Conservation (phyloP, 345 rosid genomes). For the Rhizophora apiculata region DNA sequence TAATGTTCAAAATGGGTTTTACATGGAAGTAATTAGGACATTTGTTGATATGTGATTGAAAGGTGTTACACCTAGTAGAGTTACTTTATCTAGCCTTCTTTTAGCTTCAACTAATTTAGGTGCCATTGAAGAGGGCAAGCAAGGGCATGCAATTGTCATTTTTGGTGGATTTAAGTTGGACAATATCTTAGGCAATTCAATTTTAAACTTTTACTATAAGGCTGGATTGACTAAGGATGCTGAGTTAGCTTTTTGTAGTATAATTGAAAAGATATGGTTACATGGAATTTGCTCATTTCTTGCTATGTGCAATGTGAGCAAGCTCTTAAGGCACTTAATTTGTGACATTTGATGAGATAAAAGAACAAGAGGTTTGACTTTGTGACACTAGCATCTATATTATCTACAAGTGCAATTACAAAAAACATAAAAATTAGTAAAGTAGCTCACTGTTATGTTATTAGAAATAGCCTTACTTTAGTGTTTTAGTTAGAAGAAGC, state of each 20-base stretch:
- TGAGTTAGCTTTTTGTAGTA: conserved; percentile 51
- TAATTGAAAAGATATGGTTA: conserved; percentile 62
- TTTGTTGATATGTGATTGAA: no score
- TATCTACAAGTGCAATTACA: no score
- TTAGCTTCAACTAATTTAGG: conserved; percentile 62
- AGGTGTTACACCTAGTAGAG: no score
- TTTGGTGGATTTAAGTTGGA: conserved; percentile 53
- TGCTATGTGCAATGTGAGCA: conserved; percentile 48
- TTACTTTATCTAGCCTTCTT: no score
- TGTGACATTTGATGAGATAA: conserved; percentile 51
- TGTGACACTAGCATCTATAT: conserved; percentile 55
- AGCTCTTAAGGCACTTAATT: conserved; percentile 48
- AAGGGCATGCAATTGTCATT: conserved; percentile 63
- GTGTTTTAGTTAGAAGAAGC: no score
- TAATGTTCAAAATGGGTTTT: no score
- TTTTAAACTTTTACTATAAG: conserved; percentile 70
- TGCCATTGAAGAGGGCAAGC: conserved; percentile 66
- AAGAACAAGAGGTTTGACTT: conserved; percentile 58
- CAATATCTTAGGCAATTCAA: conserved; percentile 61
- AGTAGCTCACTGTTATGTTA: no score
- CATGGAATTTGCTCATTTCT: conserved; percentile 77
- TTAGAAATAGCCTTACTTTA: no score
- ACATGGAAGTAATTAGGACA: no score
- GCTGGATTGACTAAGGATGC: no score
- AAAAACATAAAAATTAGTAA: no score